Conservation (phyloP, 75 land plant species). For the Larix kaempferi region DNA sequence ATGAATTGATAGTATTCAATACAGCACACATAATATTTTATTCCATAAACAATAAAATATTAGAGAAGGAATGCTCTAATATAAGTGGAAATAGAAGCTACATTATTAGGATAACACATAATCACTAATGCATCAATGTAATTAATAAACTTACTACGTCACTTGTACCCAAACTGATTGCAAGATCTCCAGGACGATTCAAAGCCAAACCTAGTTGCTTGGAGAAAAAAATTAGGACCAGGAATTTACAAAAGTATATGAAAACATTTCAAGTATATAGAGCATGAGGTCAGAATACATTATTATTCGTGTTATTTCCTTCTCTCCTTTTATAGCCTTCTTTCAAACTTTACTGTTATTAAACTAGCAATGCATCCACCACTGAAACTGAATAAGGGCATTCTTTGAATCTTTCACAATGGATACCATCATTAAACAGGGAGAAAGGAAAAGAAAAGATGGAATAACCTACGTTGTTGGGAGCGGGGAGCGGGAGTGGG, state of each 20-base stretch:
- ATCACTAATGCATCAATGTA: background rate
- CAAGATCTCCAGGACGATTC: slow-evolving; percentile 89
- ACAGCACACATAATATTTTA: slow-evolving; percentile 3
- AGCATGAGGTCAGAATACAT: background rate
- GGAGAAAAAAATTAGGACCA: slow-evolving; percentile 6
- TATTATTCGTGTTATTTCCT: background rate
- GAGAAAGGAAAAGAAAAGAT: background rate
- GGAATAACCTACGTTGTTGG: background rate
- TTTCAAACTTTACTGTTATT: background rate
- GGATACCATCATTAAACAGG: background rate
- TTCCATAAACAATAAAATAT: background rate
- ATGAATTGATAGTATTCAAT: slow-evolving; percentile 8
- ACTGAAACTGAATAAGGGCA: too few relatives aligned
- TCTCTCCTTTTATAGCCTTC: background rate
- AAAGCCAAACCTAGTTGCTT: slow-evolving; percentile 77
- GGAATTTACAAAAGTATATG: background rate
- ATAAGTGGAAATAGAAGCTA: background rate
- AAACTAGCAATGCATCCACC: background rate
- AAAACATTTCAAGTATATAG: background rate
- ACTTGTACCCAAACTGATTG: slow-evolving; percentile 98
- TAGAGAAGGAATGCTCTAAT: background rate
- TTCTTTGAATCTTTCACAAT: background rate
- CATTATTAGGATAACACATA: background rate
- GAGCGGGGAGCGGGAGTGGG: too few relatives aligned
- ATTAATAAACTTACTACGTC: slow-evolving; percentile 71